Conservation (phyloP, 805 yeast species). For the Teunomyces stri region DNA sequence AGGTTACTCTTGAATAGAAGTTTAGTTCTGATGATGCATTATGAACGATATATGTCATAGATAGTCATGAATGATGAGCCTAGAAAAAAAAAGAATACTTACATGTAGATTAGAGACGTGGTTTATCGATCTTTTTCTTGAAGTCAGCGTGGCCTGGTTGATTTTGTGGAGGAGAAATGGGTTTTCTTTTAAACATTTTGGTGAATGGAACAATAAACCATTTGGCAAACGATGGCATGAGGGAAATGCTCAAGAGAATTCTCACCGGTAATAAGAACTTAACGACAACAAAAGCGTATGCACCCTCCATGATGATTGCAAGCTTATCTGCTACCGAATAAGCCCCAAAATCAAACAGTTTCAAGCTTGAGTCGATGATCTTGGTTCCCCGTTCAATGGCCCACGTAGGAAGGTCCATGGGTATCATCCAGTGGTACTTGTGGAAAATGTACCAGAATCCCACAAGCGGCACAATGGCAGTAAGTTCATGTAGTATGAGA, state of each 20-base stretch:
- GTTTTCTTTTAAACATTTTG: constrained; percentile 18
- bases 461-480: constrained; percentile 71
- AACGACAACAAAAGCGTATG: constrained; percentile 69
- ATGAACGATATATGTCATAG: constrained; percentile 3
- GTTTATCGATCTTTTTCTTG: constrained; percentile 30
- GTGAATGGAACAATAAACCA: constrained; percentile 49
- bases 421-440: constrained; percentile 48
- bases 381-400: constrained; percentile 58
- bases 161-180: constrained; percentile 5
- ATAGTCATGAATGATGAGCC: constrained; percentile 7
- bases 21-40: constrained; percentile 1
- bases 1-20: constrained; percentile 32
- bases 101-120: constrained; percentile 20
- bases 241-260: constrained; percentile 45
- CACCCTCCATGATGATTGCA: constrained; percentile 63
- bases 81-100: background rate
- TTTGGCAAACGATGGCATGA: constrained; percentile 59
- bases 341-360: constrained; percentile 29
- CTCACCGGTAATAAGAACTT: constrained; percentile 59
- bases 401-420: constrained; percentile 57
- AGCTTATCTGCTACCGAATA: constrained; percentile 51
- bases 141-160: background rate
- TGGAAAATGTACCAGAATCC: constrained; percentile 68
- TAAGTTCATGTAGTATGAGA: constrained; percentile 65
- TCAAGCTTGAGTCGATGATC: constrained; percentile 53